Evolutionary conservation across 306 rosid species (phyloP).

Genomic region (Lathyrus oleraceus): DNA sequence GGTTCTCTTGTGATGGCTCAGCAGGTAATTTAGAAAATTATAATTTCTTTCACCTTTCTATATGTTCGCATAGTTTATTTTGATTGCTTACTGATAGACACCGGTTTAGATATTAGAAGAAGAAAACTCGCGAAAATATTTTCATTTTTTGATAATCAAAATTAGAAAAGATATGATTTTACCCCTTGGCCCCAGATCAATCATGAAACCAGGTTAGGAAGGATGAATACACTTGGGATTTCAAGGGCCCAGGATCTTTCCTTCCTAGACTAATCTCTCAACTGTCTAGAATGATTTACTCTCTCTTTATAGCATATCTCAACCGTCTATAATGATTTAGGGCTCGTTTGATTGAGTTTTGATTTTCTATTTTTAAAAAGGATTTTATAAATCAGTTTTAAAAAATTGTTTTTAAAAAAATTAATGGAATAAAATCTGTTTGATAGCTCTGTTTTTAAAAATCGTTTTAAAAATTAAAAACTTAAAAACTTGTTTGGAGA

Average conservation of each 20-base stretch:
- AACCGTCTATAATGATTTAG: too few relatives aligned
- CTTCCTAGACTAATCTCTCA: neutral
- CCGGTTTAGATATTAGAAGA: neutral
- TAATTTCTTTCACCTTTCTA: constrained; percentile 28
- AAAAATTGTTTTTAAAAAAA: too few relatives aligned
- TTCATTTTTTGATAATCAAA: too few relatives aligned
- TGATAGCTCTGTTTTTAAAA: too few relatives aligned
- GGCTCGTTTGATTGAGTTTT: too few relatives aligned
- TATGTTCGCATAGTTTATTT: constrained; percentile 25
- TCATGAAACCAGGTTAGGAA: neutral
- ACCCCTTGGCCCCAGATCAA: neutral
- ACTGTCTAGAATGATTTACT: neutral
- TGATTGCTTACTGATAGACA: neutral
- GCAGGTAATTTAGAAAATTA: constrained; percentile 60
- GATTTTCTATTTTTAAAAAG: too few relatives aligned
- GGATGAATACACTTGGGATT: neutral
- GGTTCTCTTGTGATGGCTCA: constrained; percentile 88
- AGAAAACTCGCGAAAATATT: neutral
- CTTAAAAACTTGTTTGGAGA: too few relatives aligned
- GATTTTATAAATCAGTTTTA: too few relatives aligned
- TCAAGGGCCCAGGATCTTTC: neutral
- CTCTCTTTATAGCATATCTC: neutral
- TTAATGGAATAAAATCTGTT: too few relatives aligned
- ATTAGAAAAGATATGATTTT: neutral
- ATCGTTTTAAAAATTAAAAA: too few relatives aligned